phyloP scores from a whole-genome alignment of 2,329 filamentous ascomycete species.

The Purpureocillium lavendulum region DNA sequence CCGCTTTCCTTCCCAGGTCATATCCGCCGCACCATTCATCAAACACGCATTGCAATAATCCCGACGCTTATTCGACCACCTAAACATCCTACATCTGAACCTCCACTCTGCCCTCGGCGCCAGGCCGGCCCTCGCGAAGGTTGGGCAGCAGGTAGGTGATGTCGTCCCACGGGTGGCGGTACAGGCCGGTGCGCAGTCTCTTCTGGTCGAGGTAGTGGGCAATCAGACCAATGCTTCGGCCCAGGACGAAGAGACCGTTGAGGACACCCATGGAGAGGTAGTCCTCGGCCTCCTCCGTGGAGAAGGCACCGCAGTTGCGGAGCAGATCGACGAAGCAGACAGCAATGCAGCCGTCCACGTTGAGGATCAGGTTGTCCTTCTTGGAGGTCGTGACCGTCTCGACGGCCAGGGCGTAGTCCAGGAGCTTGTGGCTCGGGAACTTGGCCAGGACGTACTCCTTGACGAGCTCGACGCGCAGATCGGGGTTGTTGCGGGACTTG shows the following conservation, averaged over 20 bases:
- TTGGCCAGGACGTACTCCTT: conserved; percentile 98
- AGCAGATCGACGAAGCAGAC: conserved; percentile 98
- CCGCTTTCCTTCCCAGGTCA: conserved; percentile 18
- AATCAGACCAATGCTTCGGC: conserved; percentile 96
- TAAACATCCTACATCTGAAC: conserved; percentile 55
- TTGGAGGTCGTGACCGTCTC: conserved; percentile 98
- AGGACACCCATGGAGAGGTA: conserved; percentile 99
- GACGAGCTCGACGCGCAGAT: conserved; percentile 97
- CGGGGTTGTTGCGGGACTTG: conserved; percentile 99
- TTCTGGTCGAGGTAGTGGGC: conserved; percentile 99
- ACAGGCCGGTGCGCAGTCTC: conserved; percentile 94
- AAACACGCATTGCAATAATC: conserved; percentile 23
- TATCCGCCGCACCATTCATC: conserved; percentile 20
- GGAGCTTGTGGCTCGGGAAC: conserved; percentile 96
- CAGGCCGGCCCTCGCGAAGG: conserved; percentile 61
- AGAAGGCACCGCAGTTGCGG: conserved; percentile 97
- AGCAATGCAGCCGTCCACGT: conserved; percentile 95
- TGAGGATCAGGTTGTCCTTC: conserved; percentile 99
- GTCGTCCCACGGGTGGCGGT: conserved; percentile 98
- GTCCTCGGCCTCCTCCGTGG: conserved; percentile 91
- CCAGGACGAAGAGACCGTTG: conserved; percentile 98
- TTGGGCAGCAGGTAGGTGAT: conserved; percentile 90
- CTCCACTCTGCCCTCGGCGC: conserved; percentile 81
- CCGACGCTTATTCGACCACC: conserved; percentile 13
- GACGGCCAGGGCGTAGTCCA: conserved; percentile 96